phyloP scores from a whole-genome alignment of 1,139 yeast species.

The Groenewaldozyma auringiensis region DNA sequence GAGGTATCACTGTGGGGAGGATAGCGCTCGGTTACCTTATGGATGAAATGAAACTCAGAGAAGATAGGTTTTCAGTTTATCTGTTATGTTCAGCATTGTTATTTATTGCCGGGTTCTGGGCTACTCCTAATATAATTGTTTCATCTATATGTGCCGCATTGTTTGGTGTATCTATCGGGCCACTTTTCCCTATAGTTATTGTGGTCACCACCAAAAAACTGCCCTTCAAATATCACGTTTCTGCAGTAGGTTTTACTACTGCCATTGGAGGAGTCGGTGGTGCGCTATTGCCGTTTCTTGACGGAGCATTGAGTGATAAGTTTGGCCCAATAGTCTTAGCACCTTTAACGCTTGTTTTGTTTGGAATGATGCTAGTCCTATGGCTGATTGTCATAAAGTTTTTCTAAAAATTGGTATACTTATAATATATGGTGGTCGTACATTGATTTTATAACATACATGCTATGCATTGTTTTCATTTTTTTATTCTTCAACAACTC shows the following conservation, averaged over 20 bases:
- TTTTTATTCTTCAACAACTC: slow-evolving; percentile 32
- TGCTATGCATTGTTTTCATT: not conserved
- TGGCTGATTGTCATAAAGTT: slow-evolving; percentile 21
- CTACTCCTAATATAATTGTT: slow-evolving; percentile 21
- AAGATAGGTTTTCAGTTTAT: slow-evolving; percentile 7
- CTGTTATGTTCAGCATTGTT: not conserved
- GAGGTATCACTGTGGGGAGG: slow-evolving; percentile 58
- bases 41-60: slow-evolving; percentile 21
- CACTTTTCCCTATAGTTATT: slow-evolving; percentile 70
- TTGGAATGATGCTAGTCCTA: slow-evolving; percentile 21
- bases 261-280: slow-evolving; percentile 80
- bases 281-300: slow-evolving; percentile 38
- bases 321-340: slow-evolving; percentile 27
- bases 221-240: slow-evolving; percentile 54
- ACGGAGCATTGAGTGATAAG: slow-evolving; percentile 25
- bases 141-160: slow-evolving; percentile 39
- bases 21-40: slow-evolving; percentile 36
- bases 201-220: slow-evolving; percentile 55
- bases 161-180: slow-evolving; percentile 68
- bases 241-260: slow-evolving; percentile 68
- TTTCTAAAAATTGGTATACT: slow-evolving; percentile 6
- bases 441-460: not conserved
- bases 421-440: too few species aligned
- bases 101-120: slow-evolving; percentile 20
- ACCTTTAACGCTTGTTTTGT: slow-evolving; percentile 23